Base-by-base conservation (phyloP, 352 stramenopile genomes). In the Phytophthora agathidicida region DNA sequence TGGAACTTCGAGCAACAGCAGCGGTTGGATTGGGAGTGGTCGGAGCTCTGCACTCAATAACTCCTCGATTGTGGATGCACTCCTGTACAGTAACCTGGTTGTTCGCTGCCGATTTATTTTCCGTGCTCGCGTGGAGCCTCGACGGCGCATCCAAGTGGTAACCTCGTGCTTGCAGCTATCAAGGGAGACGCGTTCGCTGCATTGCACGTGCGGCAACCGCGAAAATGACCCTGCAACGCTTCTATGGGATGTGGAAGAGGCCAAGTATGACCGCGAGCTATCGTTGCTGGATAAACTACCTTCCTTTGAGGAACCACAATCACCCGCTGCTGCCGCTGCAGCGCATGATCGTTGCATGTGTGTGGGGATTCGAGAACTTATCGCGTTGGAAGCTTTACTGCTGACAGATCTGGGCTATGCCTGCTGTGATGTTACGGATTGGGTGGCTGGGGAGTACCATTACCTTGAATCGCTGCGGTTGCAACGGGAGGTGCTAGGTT, bases 41-140 rank as follows among this genome's bases (percentile, higher is more conserved):
- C 19, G 48, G 4, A 48, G 33, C 13, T 59, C 50, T 32, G 37
- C 37, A 33, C 59, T 80, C 19, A 72, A 66, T 30, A 82, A 90
- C 43, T 88, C 77, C 5, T 85, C 79, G 1, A 87, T 94, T 38
- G 79, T 94, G 10, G 85, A 94, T 30, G 79, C 80, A 5, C 60
- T 94, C 22, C 55, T 94, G 41, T 90, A 94, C 50, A 88, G 70
- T 69, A 91, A 92, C 60, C 46, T 94, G 20, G 83, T 94, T 16
- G 85, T 89, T 20, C 82, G 85, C 13, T 78, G 77, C 51, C 80
- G 85, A 1, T 94, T 92, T 51, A 91, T 94, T 54, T 89, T 90
- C 46, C 79, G 83, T 4, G 84, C 83, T 9, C 82, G 85, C 17
- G 77, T 92, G 26, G 85, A 94, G 42, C 82, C 85, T 14, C 78